Evolutionary conservation across 345 rosid species (phyloP).

Genomic region (Acer campestre): DNA sequence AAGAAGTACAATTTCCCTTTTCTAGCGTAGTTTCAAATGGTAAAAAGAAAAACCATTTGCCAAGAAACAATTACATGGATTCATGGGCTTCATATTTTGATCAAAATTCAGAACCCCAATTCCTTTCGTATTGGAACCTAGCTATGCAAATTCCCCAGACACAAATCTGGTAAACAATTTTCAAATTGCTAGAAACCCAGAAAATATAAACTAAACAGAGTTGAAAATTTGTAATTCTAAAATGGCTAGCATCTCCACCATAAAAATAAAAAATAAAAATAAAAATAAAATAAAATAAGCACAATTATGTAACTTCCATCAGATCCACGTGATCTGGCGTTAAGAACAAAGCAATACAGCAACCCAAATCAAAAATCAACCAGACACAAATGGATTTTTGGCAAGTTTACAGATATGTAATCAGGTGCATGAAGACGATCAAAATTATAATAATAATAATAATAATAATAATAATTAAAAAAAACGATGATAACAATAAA

Average conservation of each 20-base stretch:
- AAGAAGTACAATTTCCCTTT: not conserved
- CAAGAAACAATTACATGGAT: not conserved
- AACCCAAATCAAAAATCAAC: constrained; percentile 4
- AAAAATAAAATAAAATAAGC: not conserved
- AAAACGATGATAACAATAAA: not conserved
- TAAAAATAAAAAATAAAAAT: not conserved
- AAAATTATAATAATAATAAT: not conserved
- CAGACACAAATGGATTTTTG: not conserved
- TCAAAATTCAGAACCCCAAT: constrained; percentile 8
- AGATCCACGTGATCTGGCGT: constrained; percentile 30
- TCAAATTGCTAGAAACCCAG: not conserved
- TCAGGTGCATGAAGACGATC: not conserved
- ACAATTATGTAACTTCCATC: constrained; percentile 16
- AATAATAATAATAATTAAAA: no score
- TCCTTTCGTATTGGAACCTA: not conserved
- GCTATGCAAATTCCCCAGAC: not conserved
- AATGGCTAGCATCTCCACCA: not conserved
- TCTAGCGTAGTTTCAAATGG: not conserved
- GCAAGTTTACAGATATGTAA: no score
- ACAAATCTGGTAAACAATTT: not conserved
- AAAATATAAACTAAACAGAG: not conserved
- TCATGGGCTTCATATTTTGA: constrained; percentile 10
- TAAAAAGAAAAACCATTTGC: not conserved
- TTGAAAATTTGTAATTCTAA: not conserved
- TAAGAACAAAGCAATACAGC: not conserved